Conservation (phyloP, 345 rosid genomes). For the Citrus hindsii region DNA sequence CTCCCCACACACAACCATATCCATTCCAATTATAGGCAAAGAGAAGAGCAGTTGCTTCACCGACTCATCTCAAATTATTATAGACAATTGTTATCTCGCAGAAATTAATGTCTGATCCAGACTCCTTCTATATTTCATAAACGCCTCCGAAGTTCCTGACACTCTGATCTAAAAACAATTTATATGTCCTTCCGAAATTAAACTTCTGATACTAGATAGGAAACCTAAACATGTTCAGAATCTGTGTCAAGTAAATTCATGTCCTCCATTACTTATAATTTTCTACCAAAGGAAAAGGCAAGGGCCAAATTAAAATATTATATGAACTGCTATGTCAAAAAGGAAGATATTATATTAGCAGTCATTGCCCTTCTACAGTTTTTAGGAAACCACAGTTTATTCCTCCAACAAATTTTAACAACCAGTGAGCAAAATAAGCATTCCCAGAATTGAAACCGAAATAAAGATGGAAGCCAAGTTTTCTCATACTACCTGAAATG, state of each 20-base stretch:
- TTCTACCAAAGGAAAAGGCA: neutral
- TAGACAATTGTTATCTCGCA: neutral
- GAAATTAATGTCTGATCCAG: neutral
- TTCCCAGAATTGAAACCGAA: neutral
- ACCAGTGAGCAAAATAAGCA: neutral
- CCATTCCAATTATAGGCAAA: too few relatives aligned
- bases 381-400: neutral
- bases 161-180: neutral
- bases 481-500: conserved; percentile 61
- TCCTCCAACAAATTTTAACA: neutral
- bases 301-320: neutral
- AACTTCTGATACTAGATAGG: neutral
- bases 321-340: neutral
- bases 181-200: neutral
- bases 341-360: neutral
- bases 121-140: neutral
- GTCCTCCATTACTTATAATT: neutral
- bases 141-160: neutral
- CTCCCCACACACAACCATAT: too few relatives aligned
- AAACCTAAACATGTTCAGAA: neutral
- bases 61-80: neutral
- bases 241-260: neutral
- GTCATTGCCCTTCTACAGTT: neutral
- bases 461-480: neutral
- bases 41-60: neutral